Conservation (phyloP, 306 rosid genomes). For the Lathyrus tuberosus region DNA sequence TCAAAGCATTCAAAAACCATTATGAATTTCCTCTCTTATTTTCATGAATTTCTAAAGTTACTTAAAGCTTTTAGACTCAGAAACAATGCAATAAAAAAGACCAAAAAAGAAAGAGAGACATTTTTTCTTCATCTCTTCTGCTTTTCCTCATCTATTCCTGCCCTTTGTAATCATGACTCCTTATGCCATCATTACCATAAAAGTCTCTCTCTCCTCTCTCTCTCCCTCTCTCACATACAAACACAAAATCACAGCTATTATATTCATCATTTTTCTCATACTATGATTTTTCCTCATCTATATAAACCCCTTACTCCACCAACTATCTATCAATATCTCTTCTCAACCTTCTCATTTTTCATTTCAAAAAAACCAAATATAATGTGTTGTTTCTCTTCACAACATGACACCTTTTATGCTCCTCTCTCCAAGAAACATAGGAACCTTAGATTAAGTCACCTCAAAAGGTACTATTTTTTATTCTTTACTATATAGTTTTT, state of each 20-base stretch:
- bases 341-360: not conserved
- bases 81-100: slow-evolving; percentile 37
- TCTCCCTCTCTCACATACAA: slow-evolving; percentile 41
- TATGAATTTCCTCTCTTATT: too few species aligned
- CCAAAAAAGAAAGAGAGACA: slow-evolving; percentile 41
- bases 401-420: slow-evolving; percentile 39
- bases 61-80: slow-evolving; percentile 10
- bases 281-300: slow-evolving; percentile 36
- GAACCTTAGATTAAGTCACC: slow-evolving; percentile 49
- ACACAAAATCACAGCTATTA: slow-evolving; percentile 57
- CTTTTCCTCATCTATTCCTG: slow-evolving; percentile 58
- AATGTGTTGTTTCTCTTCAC: slow-evolving; percentile 62
- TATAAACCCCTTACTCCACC: slow-evolving; percentile 43
- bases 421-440: slow-evolving; percentile 52
- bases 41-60: slow-evolving; percentile 14
- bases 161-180: slow-evolving; percentile 81
- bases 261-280: slow-evolving; percentile 15
- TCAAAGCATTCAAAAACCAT: too few species aligned
- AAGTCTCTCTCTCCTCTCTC: slow-evolving; percentile 53
- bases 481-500: not conserved
- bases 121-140: slow-evolving; percentile 53
- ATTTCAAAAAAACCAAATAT: not conserved
- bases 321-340: slow-evolving; percentile 36
- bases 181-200: slow-evolving; percentile 78
- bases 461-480: slow-evolving; percentile 54